These are phyloP conservation scores for Globisporangium polare DNA, from an alignment of 352 stramenopile species.

Conservation along the genomic window DNA sequence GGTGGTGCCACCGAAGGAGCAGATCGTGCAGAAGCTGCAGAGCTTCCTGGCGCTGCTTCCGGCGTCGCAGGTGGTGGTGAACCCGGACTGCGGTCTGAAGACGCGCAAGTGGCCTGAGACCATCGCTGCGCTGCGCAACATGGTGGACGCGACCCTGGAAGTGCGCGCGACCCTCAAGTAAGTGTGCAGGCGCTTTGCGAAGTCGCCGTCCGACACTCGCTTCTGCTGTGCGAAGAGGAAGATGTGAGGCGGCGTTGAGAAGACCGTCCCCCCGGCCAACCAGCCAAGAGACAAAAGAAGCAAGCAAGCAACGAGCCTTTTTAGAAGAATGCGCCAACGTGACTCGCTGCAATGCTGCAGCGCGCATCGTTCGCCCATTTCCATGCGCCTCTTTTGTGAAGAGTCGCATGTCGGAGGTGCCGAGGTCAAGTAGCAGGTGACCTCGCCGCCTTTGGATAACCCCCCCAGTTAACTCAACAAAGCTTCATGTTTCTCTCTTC, in stretches of 20 bases:
- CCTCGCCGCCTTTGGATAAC: constrained; percentile 14
- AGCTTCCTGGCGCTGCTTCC: constrained; percentile 83
- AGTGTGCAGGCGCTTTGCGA: background rate
- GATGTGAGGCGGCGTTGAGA: background rate
- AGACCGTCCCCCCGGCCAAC: background rate
- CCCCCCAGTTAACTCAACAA: background rate
- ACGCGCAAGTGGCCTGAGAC: constrained; percentile 91
- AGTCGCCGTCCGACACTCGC: background rate
- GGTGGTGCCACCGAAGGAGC: constrained; percentile 84
- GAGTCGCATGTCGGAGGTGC: constrained; percentile 7
- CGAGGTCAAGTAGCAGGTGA: constrained; percentile 21
- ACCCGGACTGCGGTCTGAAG: constrained; percentile 94
- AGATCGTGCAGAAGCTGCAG: constrained; percentile 87
- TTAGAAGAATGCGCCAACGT: constrained; percentile 13
- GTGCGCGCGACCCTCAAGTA: constrained; percentile 62
- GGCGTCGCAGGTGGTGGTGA: constrained; percentile 79
- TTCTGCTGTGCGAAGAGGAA: background rate
- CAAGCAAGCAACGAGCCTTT: constrained; percentile 7
- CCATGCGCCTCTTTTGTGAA: background rate
- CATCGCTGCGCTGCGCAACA: constrained; percentile 86
- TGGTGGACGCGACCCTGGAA: constrained; percentile 79
- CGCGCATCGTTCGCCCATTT: constrained; percentile 1
- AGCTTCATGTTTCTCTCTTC: background rate
- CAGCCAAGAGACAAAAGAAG: background rate
- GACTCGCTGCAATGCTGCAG: background rate